phyloP scores from a whole-genome alignment of 2,329 filamentous ascomycete genomes.

The Ophiocordyceps camponoti-floridani region DNA sequence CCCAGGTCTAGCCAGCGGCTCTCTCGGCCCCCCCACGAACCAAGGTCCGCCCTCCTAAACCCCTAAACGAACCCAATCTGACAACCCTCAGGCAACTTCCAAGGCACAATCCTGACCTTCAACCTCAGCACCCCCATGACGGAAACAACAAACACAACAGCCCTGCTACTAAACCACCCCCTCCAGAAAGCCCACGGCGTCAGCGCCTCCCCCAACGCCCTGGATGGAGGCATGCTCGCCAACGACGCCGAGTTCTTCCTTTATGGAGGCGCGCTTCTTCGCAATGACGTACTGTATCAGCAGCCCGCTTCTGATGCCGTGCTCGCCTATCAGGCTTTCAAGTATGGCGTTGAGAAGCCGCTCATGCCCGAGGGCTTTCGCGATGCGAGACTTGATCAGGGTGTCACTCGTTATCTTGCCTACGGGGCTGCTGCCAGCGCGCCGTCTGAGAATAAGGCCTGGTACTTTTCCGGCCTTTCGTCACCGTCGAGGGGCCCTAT shows the following conservation, averaged over 20 bases:
- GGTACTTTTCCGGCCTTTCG: slow-evolving; percentile 50
- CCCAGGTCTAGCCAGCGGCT: slow-evolving; percentile 27
- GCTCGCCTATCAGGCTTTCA: slow-evolving; percentile 31
- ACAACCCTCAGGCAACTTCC: slow-evolving; percentile 25
- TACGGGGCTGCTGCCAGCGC: slow-evolving; percentile 45
- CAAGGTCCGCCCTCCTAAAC: slow-evolving; percentile 23
- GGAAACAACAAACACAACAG: slow-evolving; percentile 30
- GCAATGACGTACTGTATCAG: slow-evolving; percentile 14
- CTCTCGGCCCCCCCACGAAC: slow-evolving; percentile 6
- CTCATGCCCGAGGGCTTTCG: slow-evolving; percentile 25
- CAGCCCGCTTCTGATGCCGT: slow-evolving; percentile 24
- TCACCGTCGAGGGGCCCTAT: slow-evolving; percentile 32
- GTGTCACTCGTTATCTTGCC: slow-evolving; percentile 42
- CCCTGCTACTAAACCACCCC: slow-evolving; percentile 21
- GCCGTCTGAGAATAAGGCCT: slow-evolving; percentile 53
- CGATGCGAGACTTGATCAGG: slow-evolving; percentile 18
- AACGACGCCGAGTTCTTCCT: slow-evolving; percentile 46
- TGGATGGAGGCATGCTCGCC: slow-evolving; percentile 45
- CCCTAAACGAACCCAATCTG: slow-evolving; percentile 2
- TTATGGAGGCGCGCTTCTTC: slow-evolving; percentile 38
- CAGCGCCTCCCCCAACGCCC: slow-evolving; percentile 35
- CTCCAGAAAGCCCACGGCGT: slow-evolving; percentile 20
- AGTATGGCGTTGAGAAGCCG: slow-evolving; percentile 27
- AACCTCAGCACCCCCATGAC: slow-evolving; percentile 41
- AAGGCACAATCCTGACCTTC: slow-evolving; percentile 35